Evolutionary conservation across 768 basidiomycete genomes (phyloP), one percentile per base, ranked within the genome.

Genomic region (Termitomyces sp.): DNA sequence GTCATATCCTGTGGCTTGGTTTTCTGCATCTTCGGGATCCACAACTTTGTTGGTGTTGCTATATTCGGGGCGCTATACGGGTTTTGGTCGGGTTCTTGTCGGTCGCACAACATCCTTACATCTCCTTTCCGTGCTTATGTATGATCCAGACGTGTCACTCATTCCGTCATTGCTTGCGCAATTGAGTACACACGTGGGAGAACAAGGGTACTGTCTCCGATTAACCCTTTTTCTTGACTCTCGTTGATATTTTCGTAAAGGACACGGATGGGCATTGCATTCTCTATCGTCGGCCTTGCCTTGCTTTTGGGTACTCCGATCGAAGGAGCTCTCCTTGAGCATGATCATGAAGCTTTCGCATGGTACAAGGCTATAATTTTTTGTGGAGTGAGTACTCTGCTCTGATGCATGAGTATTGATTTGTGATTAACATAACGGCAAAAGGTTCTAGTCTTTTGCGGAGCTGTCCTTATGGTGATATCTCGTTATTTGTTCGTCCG

Each of bases 11-110:
- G 77, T 2, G 69, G 68, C 6, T 64, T 83, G 22, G 70, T 77
- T 0, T 82, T 82, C 61, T 74, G 72, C 22, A 75, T 83, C 70
- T 72, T 83, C 33, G 75, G 69, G 0, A 69, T 80, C 22, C 69
- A 68, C 14, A 69, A 59, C 43, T 71, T 73, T 26, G 64, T 68
- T 1, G 76, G 77, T 24, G 65, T 80, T 16, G 68, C 76, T 12
- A 57, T 73, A 12, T 78, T 84, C 65, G 75, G 72, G 1, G 58
- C 78, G 4, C 64, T 82, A 42, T 85, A 81, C 60, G 83, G 83
- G 9, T 81, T 81, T 68, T 77, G 76, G 68, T 81, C 80, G 28
- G 82, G 83, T 13, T 76, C 78, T 49, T 81, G 82, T 83, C 59
- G 60, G 77, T 72, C 53, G 22, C 60, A 18, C 42, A 12, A 30